Evolutionary conservation across 2,329 filamentous ascomycete species (phyloP), one percentile per base, ranked within the genome.

Genomic region (Dothideomycetes sp.): DNA sequence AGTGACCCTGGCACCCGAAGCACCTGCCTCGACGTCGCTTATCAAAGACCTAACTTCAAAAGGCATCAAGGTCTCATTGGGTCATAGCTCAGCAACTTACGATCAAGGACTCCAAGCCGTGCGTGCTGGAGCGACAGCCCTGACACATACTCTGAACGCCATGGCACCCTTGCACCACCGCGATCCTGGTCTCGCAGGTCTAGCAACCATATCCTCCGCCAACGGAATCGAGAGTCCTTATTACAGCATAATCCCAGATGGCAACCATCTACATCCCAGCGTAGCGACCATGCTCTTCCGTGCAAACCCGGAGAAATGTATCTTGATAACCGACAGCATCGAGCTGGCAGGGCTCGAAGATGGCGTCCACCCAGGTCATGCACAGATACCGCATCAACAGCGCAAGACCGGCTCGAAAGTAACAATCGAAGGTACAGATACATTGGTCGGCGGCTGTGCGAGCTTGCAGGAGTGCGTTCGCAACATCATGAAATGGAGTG

Each of bases 121-220:
- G 8, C 43, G 54, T 22, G 63, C 65, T 18, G 72, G 71, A 16
- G 72, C 71, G 19, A 69, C 58, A 30, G 60, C 65, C 31, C 52
- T 75, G 2, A 75, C 72, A 1, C 71, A 75, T 49, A 67, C 66
- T 0, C 61, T 75, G 32, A 75, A 76, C 47, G 70, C 68, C 32
- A 75, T 75, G 70, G 56, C 64, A 22, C 58, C 64, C 2, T 55
- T 73, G 3, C 57, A 65, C 40, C 70, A 72, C 34, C 62, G 72
- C 22, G 61, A 65, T 19, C 70, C 71, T 3, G 69, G 71, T 1
- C 57, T 75, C 12, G 61, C 67, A 22, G 71, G 70, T 18, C 49
- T 65, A 36, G 47, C 61, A 38, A 50, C 54, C 5, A 44, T 55
- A 48, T 39, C 41, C 38, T 50, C 35, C 38, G 45, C 7, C 45